These are phyloP conservation scores for Scutellaria baicalensis DNA, from an alignment of 257 asterid genomes.

Conservation along the genomic window DNA sequence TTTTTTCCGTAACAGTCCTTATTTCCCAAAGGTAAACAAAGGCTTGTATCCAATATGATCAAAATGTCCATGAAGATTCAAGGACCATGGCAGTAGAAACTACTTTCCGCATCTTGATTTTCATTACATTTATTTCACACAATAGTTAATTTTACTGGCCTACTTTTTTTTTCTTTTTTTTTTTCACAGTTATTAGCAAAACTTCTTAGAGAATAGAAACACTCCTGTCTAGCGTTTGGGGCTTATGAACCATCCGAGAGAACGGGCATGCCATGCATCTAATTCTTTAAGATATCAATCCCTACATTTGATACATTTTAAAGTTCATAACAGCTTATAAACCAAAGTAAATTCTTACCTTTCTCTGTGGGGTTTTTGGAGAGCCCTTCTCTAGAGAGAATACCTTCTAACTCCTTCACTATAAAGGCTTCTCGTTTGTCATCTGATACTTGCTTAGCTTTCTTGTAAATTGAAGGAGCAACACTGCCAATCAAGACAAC, in stretches of 20 bases:
- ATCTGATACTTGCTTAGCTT: slow-evolving; percentile 80
- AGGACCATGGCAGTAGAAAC: not conserved
- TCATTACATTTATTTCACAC: not conserved
- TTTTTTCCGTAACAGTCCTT: not conserved
- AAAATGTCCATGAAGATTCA: not conserved
- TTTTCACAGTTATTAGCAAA: not conserved
- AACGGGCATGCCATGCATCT: not conserved
- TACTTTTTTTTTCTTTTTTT: not conserved
- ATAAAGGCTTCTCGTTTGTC: slow-evolving; percentile 66
- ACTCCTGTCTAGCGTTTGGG: not conserved
- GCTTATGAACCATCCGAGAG: not conserved
- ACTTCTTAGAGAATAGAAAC: not conserved
- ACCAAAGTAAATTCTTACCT: slow-evolving; percentile 42
- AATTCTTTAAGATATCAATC: not conserved
- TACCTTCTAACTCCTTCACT: slow-evolving; percentile 68
- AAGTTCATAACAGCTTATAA: not conserved
- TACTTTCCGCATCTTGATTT: not conserved
- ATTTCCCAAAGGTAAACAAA: not conserved
- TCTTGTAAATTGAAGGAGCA: slow-evolving; percentile 78
- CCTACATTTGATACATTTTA: not conserved
- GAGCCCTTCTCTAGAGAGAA: slow-evolving; percentile 83
- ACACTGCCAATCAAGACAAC: slow-evolving; percentile 41
- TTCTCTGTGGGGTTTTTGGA: slow-evolving; percentile 78
- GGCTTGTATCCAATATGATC: not conserved
- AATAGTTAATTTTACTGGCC: not conserved